Evolutionary conservation across 2,329 filamentous ascomycete genomes (phyloP).

Genomic region (Xylaria sp.): DNA sequence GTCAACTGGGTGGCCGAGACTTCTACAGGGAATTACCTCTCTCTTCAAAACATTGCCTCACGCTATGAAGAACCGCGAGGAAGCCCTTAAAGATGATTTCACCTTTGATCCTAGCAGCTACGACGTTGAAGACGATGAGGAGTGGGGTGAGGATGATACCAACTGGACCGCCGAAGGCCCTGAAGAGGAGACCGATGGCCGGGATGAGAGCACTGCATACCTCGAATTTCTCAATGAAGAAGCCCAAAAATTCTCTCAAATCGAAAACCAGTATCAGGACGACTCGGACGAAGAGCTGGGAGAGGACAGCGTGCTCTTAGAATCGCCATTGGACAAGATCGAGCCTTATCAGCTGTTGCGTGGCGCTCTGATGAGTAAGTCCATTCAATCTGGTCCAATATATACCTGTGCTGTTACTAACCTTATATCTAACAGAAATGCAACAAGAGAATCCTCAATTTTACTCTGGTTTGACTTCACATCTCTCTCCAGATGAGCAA

Average conservation of each 20-base stretch:
- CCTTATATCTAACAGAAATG: constrained; percentile 67
- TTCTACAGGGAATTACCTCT: constrained; percentile 86
- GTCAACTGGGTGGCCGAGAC: constrained; percentile 91
- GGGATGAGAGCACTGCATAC: constrained; percentile 93
- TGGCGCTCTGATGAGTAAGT: constrained; percentile 81
- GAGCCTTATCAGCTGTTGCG: constrained; percentile 95
- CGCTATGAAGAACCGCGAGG: constrained; percentile 90
- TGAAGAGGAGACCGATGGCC: constrained; percentile 74
- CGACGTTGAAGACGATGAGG: constrained; percentile 78
- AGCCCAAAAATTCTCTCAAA: constrained; percentile 84
- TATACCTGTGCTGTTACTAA: constrained; percentile 28
- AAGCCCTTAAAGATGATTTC: constrained; percentile 89
- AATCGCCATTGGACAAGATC: constrained; percentile 93
- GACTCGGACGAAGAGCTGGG: constrained; percentile 88
- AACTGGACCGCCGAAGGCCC: constrained; percentile 82
- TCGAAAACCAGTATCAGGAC: constrained; percentile 61
- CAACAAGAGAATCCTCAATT: constrained; percentile 92
- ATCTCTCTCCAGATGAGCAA: constrained; percentile 44
- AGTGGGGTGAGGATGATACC: constrained; percentile 83
- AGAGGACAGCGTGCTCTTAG: constrained; percentile 90
- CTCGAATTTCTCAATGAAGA: constrained; percentile 96
- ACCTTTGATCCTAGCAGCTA: constrained; percentile 70
- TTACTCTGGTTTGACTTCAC: constrained; percentile 80
- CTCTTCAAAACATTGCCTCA: constrained; percentile 91
- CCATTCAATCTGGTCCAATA: not conserved